Evolutionary conservation across 176 grass and related monocot species (phyloP).

Genomic region (Poa pratensis): DNA sequence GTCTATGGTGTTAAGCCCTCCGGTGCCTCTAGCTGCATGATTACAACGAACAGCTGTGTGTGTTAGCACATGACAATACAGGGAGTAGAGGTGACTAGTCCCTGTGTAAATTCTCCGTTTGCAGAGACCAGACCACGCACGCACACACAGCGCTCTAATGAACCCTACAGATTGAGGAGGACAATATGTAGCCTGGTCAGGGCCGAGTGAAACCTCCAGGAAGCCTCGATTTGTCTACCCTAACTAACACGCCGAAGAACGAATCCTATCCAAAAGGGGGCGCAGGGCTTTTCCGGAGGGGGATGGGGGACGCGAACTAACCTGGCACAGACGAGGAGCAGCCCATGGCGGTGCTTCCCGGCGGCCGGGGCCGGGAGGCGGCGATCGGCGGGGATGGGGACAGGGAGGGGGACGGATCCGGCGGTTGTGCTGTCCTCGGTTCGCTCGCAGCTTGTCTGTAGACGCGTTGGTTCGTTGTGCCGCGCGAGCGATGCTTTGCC

Average conservation of each 20-base stretch:
- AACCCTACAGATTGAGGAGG: not conserved
- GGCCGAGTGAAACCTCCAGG: not conserved
- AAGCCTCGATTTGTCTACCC: not conserved
- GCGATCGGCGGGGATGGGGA: not conserved
- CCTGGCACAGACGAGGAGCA: slow-evolving; percentile 86
- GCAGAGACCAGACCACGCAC: too few species aligned
- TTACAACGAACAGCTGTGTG: slow-evolving; percentile 3
- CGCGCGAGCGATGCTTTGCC: slow-evolving; percentile 16
- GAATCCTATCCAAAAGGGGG: not conserved
- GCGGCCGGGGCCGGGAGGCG: not conserved
- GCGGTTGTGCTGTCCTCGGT: not conserved
- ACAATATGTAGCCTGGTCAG: not conserved
- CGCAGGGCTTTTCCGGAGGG: not conserved
- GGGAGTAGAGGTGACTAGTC: not conserved
- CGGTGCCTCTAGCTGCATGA: slow-evolving; percentile 60
- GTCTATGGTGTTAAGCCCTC: slow-evolving; percentile 53
- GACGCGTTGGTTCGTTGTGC: too few species aligned
- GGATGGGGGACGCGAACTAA: slow-evolving; percentile 40
- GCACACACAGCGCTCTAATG: not conserved
- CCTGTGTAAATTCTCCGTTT: not conserved
- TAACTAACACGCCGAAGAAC: not conserved
- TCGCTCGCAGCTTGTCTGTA: not conserved
- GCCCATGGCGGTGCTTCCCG: slow-evolving; percentile 49
- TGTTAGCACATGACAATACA: slow-evolving; percentile 11
- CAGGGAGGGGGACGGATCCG: slow-evolving; percentile 9